Conservation (phyloP, 139 green algal genomes). For the Edaphochlamys debaryana region DNA sequence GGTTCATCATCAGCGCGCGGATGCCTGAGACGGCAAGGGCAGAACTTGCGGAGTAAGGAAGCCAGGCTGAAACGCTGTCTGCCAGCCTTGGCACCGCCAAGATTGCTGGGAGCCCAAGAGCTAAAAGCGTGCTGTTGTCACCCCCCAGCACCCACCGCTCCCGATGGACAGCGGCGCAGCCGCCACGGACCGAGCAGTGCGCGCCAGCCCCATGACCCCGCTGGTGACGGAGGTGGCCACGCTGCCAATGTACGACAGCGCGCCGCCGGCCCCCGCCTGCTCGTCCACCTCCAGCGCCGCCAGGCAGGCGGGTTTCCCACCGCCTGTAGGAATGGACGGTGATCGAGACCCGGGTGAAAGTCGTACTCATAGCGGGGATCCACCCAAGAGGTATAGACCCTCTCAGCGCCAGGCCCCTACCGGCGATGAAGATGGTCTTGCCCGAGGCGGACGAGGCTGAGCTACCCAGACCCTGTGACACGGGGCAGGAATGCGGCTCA, state of each 20-base stretch:
- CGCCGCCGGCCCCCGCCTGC: slow-evolving; percentile 18
- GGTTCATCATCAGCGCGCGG: not conserved
- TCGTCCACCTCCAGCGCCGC: slow-evolving; percentile 59
- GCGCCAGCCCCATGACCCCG: slow-evolving; percentile 41
- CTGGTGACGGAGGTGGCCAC: slow-evolving; percentile 17
- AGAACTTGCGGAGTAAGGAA: too few relatives aligned
- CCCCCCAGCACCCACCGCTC: not conserved
- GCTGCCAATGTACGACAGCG: slow-evolving; percentile 25
- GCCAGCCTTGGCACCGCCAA: too few relatives aligned
- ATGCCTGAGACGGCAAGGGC: not conserved
- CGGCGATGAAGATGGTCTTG: slow-evolving; percentile 43
- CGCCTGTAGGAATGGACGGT: slow-evolving; percentile 37
- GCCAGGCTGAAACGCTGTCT: too few relatives aligned
- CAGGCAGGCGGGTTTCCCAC: slow-evolving; percentile 45
- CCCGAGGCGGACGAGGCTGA: not conserved
- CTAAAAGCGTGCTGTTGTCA: too few relatives aligned
- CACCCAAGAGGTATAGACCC: too few relatives aligned
- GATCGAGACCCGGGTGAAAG: too few relatives aligned
- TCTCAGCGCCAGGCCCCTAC: not conserved
- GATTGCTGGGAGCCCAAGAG: too few relatives aligned
- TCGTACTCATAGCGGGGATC: too few relatives aligned
- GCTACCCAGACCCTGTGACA: not conserved
- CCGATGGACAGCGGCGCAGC: slow-evolving; percentile 1
- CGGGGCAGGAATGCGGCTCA: too few relatives aligned
- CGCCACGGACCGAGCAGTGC: slow-evolving; percentile 27